Conservation (phyloP, 73 alveolate genomes). For the Tetrahymena borealis region DNA sequence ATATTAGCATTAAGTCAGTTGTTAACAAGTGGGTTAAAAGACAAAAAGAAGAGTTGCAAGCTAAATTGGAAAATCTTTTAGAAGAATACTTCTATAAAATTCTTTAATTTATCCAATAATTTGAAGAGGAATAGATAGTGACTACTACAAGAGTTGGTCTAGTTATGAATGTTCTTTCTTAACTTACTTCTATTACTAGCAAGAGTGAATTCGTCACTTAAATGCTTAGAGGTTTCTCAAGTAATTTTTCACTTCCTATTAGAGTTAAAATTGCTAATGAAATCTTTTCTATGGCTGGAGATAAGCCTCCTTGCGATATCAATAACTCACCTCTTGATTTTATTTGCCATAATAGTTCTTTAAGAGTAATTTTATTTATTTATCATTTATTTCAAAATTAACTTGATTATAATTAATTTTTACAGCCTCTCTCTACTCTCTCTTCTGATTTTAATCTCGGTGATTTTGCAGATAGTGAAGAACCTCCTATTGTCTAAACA, state of each 20-base stretch:
- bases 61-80: neutral
- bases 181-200: constrained; percentile 1
- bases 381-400: constrained; percentile 52
- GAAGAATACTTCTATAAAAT: constrained; percentile 1
- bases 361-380: neutral
- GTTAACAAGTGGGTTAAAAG: constrained; percentile 93
- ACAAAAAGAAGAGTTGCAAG: constrained; percentile 37
- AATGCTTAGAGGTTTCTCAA: constrained; percentile 2
- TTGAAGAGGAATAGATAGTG: constrained; percentile 20
- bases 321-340: constrained; percentile 55
- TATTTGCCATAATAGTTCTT: neutral
- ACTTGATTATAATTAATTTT: constrained; percentile 46
- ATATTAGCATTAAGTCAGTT: constrained; percentile 90
- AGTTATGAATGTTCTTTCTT: constrained; percentile 24
- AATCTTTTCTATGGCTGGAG: constrained; percentile 46
- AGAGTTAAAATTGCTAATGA: constrained; percentile 38
- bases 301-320: constrained; percentile 43
- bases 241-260: constrained; percentile 11
- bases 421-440: neutral
- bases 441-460: constrained; percentile 44
- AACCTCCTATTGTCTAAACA: constrained; percentile 90
- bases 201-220: constrained; percentile 18
- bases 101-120: constrained; percentile 49
- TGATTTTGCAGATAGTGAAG: constrained; percentile 57
- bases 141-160: constrained; percentile 38